phyloP scores from a whole-genome alignment of 495 filamentous ascomycete species.

The Hamigera avellanea region DNA sequence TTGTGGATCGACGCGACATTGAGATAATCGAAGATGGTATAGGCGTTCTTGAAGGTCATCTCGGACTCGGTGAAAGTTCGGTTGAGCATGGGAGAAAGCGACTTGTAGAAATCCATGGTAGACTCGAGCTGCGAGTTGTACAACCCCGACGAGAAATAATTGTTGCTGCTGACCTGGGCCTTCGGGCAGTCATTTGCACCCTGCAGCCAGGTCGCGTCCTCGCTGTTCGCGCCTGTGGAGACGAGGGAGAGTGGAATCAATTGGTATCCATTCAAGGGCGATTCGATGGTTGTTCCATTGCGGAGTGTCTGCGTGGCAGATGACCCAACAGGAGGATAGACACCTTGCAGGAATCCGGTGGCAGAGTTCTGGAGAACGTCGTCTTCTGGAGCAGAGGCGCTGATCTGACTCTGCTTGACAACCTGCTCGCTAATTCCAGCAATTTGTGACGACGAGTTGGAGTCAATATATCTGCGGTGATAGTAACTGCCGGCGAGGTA shows the following conservation, averaged over 20 bases:
- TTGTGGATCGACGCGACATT: constrained; percentile 46
- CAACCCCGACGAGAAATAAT: constrained; percentile 52
- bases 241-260: constrained; percentile 40
- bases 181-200: constrained; percentile 46
- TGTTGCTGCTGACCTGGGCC: constrained; percentile 55
- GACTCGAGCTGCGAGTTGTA: constrained; percentile 40
- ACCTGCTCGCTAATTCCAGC: constrained; percentile 42
- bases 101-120: constrained; percentile 54
- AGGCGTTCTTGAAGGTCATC: constrained; percentile 60
- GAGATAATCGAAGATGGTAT: constrained; percentile 48
- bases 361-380: constrained; percentile 50
- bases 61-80: constrained; percentile 38
- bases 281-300: constrained; percentile 40
- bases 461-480: constrained; percentile 47
- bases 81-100: constrained; percentile 49
- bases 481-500: constrained; percentile 51
- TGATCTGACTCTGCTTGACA: constrained; percentile 48
- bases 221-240: constrained; percentile 32
- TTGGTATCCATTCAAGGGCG: constrained; percentile 51
- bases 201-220: constrained; percentile 48
- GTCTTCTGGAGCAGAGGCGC: constrained; percentile 44
- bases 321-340: constrained; percentile 48
- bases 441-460: constrained; percentile 38
- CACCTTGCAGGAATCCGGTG: constrained; percentile 47
- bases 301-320: constrained; percentile 26